Evolutionary conservation across 192 early-diverging fungal species (phyloP), one percentile per base, ranked within the genome.

Genomic region (Coemansia sp.): DNA sequence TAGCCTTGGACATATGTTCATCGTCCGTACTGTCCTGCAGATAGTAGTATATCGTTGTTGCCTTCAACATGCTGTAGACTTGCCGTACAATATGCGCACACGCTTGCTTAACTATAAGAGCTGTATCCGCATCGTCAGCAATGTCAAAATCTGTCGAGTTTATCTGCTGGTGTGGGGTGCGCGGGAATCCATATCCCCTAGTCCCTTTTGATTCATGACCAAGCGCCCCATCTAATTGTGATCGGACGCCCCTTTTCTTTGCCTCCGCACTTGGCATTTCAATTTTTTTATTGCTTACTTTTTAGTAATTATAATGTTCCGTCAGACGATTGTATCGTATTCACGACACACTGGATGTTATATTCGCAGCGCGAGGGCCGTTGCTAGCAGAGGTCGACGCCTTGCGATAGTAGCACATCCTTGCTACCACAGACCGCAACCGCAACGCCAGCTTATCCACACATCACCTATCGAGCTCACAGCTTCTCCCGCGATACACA

Each of bases 281-380:
- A 39, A 44, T 10, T 11, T 44, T 41, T 62, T 40, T 17, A 36
- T 46, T 45, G 41, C 38, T 48, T 24, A n/a, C 46, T 64, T 19
- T 22, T 46, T 22, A 24, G 9, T 40, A 38, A n/a, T 67, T 63
- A 62, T 27, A 17, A 59, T 67, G 51, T 15, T 67, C 13, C 40
- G 53, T 41, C 65, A 24, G 3, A 22, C 50, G 19, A 36, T 17
- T n/a, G 5, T 39, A 50, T n/a, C 34, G 5, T 39, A 24, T 24
- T 56, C 6, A 39, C 55, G 55, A 32, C 31, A 58, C 6, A 32
- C 27, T 17, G 31, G 31, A 7, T 31, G 15, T 58, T 7, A 15
- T 58, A 13, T 58, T 15, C 55, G 55, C 55, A 58, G 15, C 15
- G 55, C 31, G 11, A 40, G 61, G 34, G 40, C 61, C 31, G 38